Percentiles rank a stretch among this genome's conserved stretches.
Conservation (phyloP, 2,329 filamentous ascomycete species). For the Penicillium sp. region DNA sequence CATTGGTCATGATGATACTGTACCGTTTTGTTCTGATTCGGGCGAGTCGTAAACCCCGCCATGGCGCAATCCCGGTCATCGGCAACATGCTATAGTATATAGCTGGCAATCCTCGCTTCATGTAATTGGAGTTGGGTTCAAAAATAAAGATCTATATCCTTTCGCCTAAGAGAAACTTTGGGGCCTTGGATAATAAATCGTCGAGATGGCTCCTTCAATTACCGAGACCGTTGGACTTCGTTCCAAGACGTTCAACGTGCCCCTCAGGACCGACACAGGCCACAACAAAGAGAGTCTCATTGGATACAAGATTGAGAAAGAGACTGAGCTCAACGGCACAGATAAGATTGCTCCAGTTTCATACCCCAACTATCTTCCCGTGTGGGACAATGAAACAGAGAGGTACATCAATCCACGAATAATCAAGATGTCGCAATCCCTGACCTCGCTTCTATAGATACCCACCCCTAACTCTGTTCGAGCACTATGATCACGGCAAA, state of each 20-base stretch:
- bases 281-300: constrained; percentile 40
- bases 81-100: background rate
- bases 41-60: constrained; percentile 9
- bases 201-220: constrained; percentile 37
- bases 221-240: constrained; percentile 32
- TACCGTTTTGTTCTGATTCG: background rate
- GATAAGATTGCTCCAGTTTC: constrained; percentile 56
- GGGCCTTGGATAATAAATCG: background rate
- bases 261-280: constrained; percentile 32
- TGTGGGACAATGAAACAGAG: constrained; percentile 61
- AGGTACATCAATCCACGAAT: constrained; percentile 20
- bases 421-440: background rate
- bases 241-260: constrained; percentile 20
- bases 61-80: constrained; percentile 10
- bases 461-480: constrained; percentile 65
- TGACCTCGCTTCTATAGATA: constrained; percentile 39
- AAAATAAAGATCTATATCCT: background rate
- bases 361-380: constrained; percentile 72
- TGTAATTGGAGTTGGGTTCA: background rate
- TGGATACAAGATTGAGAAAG: constrained; percentile 44
- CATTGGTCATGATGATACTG: constrained; percentile 2
- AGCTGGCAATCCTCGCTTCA: background rate
- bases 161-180: background rate
- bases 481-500: constrained; percentile 73
- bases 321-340: constrained; percentile 55